Percentiles rank a stretch among this genome's conserved stretches.
Conservation (phyloP, 176 grass and related monocot genomes). For the Puccinellia tenuiflora region DNA sequence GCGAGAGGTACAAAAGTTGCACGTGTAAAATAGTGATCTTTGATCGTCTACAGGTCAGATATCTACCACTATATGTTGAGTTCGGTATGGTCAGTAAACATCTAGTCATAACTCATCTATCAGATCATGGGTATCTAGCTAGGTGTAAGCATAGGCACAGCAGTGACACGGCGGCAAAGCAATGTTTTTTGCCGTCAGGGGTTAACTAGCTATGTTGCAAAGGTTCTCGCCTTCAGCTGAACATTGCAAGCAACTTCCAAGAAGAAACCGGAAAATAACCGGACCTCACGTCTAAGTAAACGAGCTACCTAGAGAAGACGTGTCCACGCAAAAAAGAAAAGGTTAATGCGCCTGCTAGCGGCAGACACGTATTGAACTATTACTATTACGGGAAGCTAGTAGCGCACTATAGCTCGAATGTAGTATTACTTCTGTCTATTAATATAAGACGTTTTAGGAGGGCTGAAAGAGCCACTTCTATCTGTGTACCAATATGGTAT, state of each 20-base stretch:
- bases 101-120: no score
- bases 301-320: not conserved
- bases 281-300: not conserved
- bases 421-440: no score
- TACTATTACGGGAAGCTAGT: not conserved
- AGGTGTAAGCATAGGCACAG: no score
- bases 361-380: not conserved
- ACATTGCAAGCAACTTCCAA: slow-evolving; percentile 14
- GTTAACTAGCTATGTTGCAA: not conserved
- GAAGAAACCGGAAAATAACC: slow-evolving; percentile 7
- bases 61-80: no score
- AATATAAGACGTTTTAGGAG: no score
- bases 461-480: not conserved
- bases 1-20: no score
- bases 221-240: not conserved
- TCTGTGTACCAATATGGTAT: not conserved
- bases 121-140: no score
- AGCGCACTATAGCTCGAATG: not conserved
- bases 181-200: slow-evolving; percentile 20
- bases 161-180: not conserved
- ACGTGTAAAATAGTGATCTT: no score
- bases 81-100: not conserved
- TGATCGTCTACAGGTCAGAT: no score
- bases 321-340: not conserved
- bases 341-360: not conserved